Evolutionary conservation across 2,329 filamentous ascomycete species (phyloP).

Genomic region (Penicillium capsulatum): DNA sequence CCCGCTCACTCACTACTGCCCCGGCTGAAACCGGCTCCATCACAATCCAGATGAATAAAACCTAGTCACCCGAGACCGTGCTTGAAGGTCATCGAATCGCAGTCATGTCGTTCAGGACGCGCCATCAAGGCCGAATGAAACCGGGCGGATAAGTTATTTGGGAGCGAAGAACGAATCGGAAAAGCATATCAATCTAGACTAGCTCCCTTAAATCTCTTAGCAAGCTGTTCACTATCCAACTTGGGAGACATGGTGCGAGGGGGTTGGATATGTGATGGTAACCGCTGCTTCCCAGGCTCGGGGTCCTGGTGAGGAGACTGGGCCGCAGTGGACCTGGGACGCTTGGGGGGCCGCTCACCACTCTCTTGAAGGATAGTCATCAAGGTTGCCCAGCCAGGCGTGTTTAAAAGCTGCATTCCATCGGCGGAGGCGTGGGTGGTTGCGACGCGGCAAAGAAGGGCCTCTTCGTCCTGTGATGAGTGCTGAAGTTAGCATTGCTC

Average conservation of each 20-base stretch:
- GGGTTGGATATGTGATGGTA: constrained; percentile 18
- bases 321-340: constrained; percentile 43
- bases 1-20: no score
- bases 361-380: constrained; percentile 90
- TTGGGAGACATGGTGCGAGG: constrained; percentile 39
- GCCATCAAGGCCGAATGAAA: no score
- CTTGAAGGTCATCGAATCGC: no score
- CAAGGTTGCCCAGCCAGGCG: constrained; percentile 89
- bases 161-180: constrained; percentile 9
- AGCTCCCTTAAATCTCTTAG: constrained; percentile 63
- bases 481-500: constrained; percentile 14
- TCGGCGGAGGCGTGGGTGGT: constrained; percentile 75
- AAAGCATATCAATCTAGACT: constrained; percentile 45
- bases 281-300: constrained; percentile 31
- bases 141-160: constrained; percentile 6
- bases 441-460: constrained; percentile 78
- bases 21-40: no score
- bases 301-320: constrained; percentile 34
- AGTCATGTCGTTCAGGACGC: no score
- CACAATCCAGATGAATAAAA: neutral
- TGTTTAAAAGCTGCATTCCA: constrained; percentile 76
- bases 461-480: constrained; percentile 71
- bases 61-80: no score
- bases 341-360: constrained; percentile 92
- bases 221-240: constrained; percentile 56